Conservation (phyloP, 2,329 filamentous ascomycete genomes). For the Fusarium ambrosium region DNA sequence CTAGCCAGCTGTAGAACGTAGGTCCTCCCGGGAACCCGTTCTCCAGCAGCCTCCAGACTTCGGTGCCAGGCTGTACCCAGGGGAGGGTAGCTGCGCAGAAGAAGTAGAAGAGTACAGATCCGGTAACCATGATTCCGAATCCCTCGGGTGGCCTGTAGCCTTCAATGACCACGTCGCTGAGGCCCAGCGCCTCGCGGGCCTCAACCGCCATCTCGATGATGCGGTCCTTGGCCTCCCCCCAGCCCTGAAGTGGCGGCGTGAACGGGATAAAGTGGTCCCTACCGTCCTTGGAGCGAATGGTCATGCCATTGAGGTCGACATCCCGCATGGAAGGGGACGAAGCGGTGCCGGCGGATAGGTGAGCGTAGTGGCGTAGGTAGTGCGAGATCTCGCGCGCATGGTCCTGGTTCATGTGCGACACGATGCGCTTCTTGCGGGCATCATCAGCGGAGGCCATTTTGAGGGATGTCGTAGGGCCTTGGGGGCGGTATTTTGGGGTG, state of each 20-base stretch:
- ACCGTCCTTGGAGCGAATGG: conserved; percentile 66
- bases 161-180: conserved; percentile 62
- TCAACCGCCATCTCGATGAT: conserved; percentile 78
- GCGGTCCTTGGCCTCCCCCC: conserved; percentile 76
- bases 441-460: conserved; percentile 48
- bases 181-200: conserved; percentile 70
- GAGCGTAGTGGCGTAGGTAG: conserved; percentile 81
- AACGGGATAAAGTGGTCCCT: conserved; percentile 70
- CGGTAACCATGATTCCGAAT: conserved; percentile 67
- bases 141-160: conserved; percentile 58
- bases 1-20: conserved; percentile 68
- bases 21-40: conserved; percentile 69
- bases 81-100: conserved; percentile 61
- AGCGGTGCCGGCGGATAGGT: conserved; percentile 68
- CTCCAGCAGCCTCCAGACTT: conserved; percentile 64
- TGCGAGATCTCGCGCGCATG: conserved; percentile 80
- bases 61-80: conserved; percentile 66
- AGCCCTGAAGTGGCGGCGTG: conserved; percentile 76
- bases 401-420: conserved; percentile 89
- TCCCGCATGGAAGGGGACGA: conserved; percentile 73
- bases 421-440: conserved; percentile 56
- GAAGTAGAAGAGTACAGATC: conserved; percentile 67
- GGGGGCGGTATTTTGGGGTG: not conserved
- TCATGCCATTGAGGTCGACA: conserved; percentile 73
- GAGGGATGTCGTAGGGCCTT: not conserved